Conservation (phyloP, 192 early-diverging fungal species). For the Jimgerdemannia lactiflua region DNA sequence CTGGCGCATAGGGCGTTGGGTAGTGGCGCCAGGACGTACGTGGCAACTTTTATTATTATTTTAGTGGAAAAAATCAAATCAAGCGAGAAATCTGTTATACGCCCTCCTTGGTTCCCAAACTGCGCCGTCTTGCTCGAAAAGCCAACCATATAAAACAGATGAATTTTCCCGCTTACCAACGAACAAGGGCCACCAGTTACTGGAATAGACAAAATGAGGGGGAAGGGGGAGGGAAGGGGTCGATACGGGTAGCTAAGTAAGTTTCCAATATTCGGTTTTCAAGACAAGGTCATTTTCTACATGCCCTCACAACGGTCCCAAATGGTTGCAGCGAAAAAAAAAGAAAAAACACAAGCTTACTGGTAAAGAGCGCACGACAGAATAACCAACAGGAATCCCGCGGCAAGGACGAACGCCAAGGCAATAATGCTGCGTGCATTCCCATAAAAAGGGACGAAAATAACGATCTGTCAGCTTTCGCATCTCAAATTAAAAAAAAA, state of each 20-base stretch:
- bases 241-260: too few species aligned
- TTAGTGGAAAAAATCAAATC: neutral
- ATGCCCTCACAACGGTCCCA: neutral
- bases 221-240: too few species aligned
- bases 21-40: slow-evolving; percentile 87
- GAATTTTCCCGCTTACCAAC: slow-evolving; percentile 49
- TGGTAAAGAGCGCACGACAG: slow-evolving; percentile 92
- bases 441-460: too few species aligned
- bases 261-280: too few species aligned
- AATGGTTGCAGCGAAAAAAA: neutral
- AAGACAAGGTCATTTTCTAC: too few species aligned
- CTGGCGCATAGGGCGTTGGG: slow-evolving; percentile 86
- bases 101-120: neutral
- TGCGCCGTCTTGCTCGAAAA: neutral
- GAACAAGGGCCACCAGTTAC: slow-evolving; percentile 95
- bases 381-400: slow-evolving; percentile 91
- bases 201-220: slow-evolving; percentile 23
- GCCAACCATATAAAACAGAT: neutral
- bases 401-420: slow-evolving; percentile 88
- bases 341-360: slow-evolving; percentile 36
- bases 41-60: slow-evolving; percentile 58
- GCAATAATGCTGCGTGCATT: slow-evolving; percentile 62
- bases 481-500: too few species aligned
- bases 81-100: neutral
- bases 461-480: too few species aligned